These are phyloP conservation scores for Eucalyptus erythrocorys DNA, from an alignment of 345 rosid genomes.

Conservation along the genomic window DNA sequence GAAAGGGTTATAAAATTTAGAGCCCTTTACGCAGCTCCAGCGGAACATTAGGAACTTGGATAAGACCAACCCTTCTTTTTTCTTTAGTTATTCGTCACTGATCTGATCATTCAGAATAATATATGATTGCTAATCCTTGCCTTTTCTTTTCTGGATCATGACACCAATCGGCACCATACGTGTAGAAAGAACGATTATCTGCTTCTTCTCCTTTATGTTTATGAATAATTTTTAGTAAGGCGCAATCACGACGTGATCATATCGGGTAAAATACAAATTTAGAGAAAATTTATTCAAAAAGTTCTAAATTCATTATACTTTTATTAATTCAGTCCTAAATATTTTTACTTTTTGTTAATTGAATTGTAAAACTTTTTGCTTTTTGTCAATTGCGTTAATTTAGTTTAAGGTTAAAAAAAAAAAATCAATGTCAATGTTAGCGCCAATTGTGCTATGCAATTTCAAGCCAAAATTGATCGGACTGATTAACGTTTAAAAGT, in stretches of 20 bases:
- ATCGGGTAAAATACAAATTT: neutral
- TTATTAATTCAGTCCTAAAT: too few relatives aligned
- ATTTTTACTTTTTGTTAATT: too few relatives aligned
- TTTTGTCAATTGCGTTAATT: too few relatives aligned
- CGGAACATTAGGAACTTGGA: neutral
- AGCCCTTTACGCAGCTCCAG: neutral
- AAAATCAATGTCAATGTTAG: neutral
- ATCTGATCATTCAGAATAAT: neutral
- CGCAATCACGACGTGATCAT: neutral
- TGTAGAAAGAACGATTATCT: neutral
- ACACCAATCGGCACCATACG: neutral
- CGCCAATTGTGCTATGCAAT: fast-evolving
- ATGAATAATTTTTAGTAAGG: neutral
- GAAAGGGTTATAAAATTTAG: neutral
- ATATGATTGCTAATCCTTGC: neutral
- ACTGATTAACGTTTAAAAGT: too few relatives aligned
- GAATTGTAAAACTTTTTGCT: too few relatives aligned
- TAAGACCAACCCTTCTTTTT: neutral
- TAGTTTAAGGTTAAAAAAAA: too few relatives aligned
- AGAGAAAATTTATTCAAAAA: too few relatives aligned
- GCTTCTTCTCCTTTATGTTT: neutral
- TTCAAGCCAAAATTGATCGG: neutral
- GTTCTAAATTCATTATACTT: too few relatives aligned
- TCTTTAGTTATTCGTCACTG: neutral
- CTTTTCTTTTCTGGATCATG: neutral